These are phyloP conservation scores for Aurinia saxatilis DNA, from an alignment of 345 rosid genomes.

Conservation along the genomic window DNA sequence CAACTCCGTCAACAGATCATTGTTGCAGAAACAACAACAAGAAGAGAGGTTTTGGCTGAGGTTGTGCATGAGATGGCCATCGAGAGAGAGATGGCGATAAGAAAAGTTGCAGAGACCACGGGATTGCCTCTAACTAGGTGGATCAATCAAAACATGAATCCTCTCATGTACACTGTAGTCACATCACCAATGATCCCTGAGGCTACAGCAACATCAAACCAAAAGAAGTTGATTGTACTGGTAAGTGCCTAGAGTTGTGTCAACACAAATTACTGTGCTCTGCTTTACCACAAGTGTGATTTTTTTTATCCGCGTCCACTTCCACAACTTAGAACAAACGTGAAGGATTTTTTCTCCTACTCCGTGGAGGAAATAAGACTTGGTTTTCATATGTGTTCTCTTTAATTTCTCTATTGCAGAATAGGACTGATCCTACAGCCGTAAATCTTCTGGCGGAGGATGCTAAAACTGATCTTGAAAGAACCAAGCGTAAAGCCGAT, in stretches of 20 bases:
- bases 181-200: constrained; percentile 1
- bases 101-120: background rate
- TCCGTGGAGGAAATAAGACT: background rate
- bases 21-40: constrained; percentile 22
- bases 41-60: constrained; percentile 36
- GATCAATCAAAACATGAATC: constrained; percentile 10
- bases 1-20: constrained; percentile 38
- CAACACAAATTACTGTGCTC: too few species aligned
- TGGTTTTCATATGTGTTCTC: constrained; percentile 7
- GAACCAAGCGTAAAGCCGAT: constrained; percentile 27
- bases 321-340: too few species aligned
- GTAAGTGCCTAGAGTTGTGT: constrained; percentile 23
- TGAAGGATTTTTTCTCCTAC: too few species aligned
- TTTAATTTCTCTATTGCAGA: constrained; percentile 36
- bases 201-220: background rate
- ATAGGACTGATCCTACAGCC: constrained; percentile 38
- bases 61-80: constrained; percentile 40
- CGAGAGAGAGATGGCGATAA: constrained; percentile 35
- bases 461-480: constrained; percentile 11
- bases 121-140: constrained; percentile 17
- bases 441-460: constrained; percentile 38
- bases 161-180: too few species aligned
- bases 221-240: constrained; percentile 36
- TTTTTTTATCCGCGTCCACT: too few species aligned
- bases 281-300: too few species aligned